These are phyloP conservation scores for Saxispiralis lemnorum DNA, from an alignment of 495 filamentous ascomycete species.

Conservation along the genomic window DNA sequence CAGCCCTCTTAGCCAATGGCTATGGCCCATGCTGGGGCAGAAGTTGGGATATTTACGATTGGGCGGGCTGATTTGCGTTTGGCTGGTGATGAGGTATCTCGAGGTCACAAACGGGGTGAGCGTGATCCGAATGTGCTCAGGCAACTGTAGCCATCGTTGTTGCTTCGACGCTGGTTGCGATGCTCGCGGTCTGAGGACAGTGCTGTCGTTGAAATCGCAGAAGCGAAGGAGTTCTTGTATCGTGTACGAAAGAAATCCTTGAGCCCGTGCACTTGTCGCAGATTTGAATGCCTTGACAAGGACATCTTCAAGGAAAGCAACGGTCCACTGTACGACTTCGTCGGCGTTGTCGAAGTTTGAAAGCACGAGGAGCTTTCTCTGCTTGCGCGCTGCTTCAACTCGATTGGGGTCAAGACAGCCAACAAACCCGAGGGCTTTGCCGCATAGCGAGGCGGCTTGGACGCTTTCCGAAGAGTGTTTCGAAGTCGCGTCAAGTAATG, in stretches of 20 bases:
- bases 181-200: constrained; percentile 35
- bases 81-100: constrained; percentile 50
- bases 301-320: constrained; percentile 69
- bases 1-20: constrained; percentile 60
- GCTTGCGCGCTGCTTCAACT: constrained; percentile 60
- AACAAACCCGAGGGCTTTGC: constrained; percentile 65
- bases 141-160: constrained; percentile 56
- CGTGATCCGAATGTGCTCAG: constrained; percentile 55
- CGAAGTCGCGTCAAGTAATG: constrained; percentile 66
- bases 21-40: constrained; percentile 42
- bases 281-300: constrained; percentile 82
- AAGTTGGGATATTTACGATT: constrained; percentile 63
- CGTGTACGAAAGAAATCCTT: constrained; percentile 76
- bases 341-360: constrained; percentile 65
- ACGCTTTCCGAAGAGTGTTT: constrained; percentile 52
- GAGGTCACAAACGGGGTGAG: constrained; percentile 75
- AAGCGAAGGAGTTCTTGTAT: constrained; percentile 82
- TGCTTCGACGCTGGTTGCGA: constrained; percentile 38
- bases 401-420: constrained; percentile 84
- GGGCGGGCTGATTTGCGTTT: constrained; percentile 29
- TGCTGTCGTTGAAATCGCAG: constrained; percentile 40
- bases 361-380: constrained; percentile 60
- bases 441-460: constrained; percentile 52
- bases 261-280: constrained; percentile 64
- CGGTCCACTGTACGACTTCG: constrained; percentile 72